These are phyloP conservation scores for Candida incommunis DNA, from an alignment of 805 yeast genomes.

Conservation along the genomic window DNA sequence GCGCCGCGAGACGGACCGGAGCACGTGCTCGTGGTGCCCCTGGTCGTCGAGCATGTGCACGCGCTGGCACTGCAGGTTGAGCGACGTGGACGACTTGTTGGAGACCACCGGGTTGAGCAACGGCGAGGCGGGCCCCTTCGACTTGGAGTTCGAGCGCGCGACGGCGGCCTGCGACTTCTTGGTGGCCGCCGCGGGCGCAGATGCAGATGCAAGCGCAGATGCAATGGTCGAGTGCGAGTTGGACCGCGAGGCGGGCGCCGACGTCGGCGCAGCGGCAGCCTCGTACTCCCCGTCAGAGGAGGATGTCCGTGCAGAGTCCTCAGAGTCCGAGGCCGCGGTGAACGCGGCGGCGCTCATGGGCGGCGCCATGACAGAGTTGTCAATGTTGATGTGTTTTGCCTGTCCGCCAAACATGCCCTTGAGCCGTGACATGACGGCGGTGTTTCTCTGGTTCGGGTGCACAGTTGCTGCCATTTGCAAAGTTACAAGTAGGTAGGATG, in stretches of 20 bases:
- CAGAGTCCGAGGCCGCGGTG: background rate
- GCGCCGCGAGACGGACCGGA: background rate
- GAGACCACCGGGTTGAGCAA: background rate
- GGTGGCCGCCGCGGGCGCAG: background rate
- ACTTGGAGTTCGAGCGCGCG: background rate
- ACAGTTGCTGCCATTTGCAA: background rate
- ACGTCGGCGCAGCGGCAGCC: background rate
- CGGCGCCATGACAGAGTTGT: background rate
- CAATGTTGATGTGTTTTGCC: background rate
- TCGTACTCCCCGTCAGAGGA: background rate
- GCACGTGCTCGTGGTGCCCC: conserved; percentile 1
- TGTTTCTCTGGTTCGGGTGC: background rate
- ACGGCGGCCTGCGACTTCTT: background rate
- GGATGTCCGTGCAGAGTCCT: background rate
- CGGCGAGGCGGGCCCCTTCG: background rate
- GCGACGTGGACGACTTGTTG: background rate
- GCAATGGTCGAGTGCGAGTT: background rate
- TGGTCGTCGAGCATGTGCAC: background rate
- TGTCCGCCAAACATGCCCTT: conserved; percentile 1
- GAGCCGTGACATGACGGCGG: background rate
- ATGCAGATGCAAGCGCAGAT: background rate
- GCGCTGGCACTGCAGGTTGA: background rate
- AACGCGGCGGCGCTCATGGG: too few relatives aligned
- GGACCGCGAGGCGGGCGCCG: background rate
- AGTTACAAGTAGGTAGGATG: too few relatives aligned